Evolutionary conservation across 768 basidiomycete species (phyloP).

Genomic region (Termitomyces sp.): DNA sequence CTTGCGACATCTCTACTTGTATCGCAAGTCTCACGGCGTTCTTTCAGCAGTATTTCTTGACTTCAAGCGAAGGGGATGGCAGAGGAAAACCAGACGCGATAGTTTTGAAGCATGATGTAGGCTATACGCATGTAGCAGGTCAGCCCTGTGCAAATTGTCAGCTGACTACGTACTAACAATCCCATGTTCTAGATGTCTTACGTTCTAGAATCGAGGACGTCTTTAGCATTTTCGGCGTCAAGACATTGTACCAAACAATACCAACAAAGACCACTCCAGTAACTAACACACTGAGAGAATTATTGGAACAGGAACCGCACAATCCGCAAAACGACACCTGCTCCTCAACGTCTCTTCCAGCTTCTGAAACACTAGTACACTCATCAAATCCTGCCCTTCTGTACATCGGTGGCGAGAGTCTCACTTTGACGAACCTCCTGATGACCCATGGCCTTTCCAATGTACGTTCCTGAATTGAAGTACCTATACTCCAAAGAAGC

Average conservation of each 20-base stretch:
- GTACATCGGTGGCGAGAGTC: constrained; percentile 73
- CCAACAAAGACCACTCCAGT: constrained; percentile 17
- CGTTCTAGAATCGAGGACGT: constrained; percentile 19
- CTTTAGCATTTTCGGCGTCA: constrained; percentile 17
- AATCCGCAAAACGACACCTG: neutral
- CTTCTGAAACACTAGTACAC: constrained; percentile 4
- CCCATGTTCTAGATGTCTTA: constrained; percentile 25
- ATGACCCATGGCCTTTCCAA: constrained; percentile 69
- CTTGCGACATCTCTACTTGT: constrained; percentile 52
- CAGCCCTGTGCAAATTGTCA: neutral
- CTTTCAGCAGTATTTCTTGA: constrained; percentile 15
- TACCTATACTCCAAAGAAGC: neutral
- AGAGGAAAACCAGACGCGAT: constrained; percentile 25
- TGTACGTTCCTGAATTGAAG: constrained; percentile 28
- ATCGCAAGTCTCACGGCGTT: constrained; percentile 32
- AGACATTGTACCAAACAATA: constrained; percentile 32
- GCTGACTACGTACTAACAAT: neutral
- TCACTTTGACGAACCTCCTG: constrained; percentile 77
- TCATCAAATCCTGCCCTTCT: constrained; percentile 26
- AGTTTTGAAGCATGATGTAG: constrained; percentile 71
- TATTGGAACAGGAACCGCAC: neutral
- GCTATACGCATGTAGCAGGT: constrained; percentile 67
- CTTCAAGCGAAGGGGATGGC: neutral
- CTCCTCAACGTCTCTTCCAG: neutral
- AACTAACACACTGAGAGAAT: neutral